phyloP scores from a whole-genome alignment of 2,329 filamentous ascomycete genomes.

The Colletotrichum viniferum region DNA sequence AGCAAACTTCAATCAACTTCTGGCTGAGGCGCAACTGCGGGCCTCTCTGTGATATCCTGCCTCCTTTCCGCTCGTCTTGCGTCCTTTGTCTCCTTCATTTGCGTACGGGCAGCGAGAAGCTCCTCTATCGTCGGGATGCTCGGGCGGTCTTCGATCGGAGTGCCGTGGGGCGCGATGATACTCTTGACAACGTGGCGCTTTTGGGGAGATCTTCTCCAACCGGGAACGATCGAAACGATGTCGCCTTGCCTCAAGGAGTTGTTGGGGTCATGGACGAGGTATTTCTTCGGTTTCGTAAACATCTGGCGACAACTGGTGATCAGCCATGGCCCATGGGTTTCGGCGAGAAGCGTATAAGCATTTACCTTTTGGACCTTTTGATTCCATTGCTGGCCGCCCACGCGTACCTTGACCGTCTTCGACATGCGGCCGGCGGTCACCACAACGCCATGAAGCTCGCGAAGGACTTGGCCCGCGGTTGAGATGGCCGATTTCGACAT shows the following conservation, averaged over 20 bases:
- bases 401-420: conserved; percentile 79
- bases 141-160: conserved; percentile 66
- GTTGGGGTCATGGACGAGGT: conserved; percentile 80
- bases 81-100: conserved; percentile 61
- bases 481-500: conserved; percentile 41
- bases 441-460: conserved; percentile 70
- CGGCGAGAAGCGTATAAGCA: neutral
- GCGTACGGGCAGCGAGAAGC: conserved; percentile 57
- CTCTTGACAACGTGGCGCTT: conserved; percentile 77
- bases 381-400: conserved; percentile 76
- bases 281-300: conserved; percentile 67
- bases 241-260: conserved; percentile 76
- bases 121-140: conserved; percentile 70
- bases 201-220: conserved; percentile 66
- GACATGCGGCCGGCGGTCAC: conserved; percentile 79
- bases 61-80: conserved; percentile 49
- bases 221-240: conserved; percentile 72
- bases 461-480: conserved; percentile 48
- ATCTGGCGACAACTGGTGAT: conserved; percentile 45
- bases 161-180: conserved; percentile 73
- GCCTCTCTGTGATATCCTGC: conserved; percentile 7
- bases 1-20: neutral
- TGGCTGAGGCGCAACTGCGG: neutral
- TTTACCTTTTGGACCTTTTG: conserved; percentile 21
- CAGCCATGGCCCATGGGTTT: neutral